Base-by-base conservation (phyloP, 2,329 filamentous ascomycete species). In the Fonsecaea pugnacius region DNA sequence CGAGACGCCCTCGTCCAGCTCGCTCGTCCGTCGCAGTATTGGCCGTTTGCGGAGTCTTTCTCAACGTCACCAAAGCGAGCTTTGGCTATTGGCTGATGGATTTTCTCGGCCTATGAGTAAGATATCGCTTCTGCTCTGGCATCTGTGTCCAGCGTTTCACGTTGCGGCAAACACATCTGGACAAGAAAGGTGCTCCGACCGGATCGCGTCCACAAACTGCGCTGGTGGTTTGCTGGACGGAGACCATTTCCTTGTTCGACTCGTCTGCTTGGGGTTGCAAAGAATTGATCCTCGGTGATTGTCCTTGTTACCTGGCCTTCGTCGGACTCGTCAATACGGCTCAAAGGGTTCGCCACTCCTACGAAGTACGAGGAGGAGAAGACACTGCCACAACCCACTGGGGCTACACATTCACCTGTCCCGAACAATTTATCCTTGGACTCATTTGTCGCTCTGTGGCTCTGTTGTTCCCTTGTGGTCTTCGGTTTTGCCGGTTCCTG, bases 1-100 rank as follows among this genome's bases (percentile, higher is more conserved):
- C 60, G 60, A 62, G 53, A 62, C 60, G 60, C 60, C 46, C 32
- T 40, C 55, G 18, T 58, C 55, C 55, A 27, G 32, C 40, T 58
- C 30, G 40, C 24, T n/a, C 40, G 36, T 16, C 43, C 10, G 43
- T 40, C 57, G 40, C 33, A 14, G 38, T 18, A 43, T 33, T 40
- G 55, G 55, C 36, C 40, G 55, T 33, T n/a, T 58, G 46, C 57
- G 57, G 53, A 62, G 59, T 52, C 32, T 5, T 21, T 16, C 43
- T 33, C 54, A 58, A 62, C 43, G 32, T 58, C 21, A 43, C 38
- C 27, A 30, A 57, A 58, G 40, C 54, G 54, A 53, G 27, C 53
- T 32, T n/a, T 33, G 33, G n/a, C 54, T 40, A 53, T 52, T 58
- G 55, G 55, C 46, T 58, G 55, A 51, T 33, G n/a, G 50, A 32